Evolutionary conservation across 176 grass and related monocot genomes (phyloP), one percentile per base, ranked within the genome.

Genomic region (Bonia amplexicaulis): DNA sequence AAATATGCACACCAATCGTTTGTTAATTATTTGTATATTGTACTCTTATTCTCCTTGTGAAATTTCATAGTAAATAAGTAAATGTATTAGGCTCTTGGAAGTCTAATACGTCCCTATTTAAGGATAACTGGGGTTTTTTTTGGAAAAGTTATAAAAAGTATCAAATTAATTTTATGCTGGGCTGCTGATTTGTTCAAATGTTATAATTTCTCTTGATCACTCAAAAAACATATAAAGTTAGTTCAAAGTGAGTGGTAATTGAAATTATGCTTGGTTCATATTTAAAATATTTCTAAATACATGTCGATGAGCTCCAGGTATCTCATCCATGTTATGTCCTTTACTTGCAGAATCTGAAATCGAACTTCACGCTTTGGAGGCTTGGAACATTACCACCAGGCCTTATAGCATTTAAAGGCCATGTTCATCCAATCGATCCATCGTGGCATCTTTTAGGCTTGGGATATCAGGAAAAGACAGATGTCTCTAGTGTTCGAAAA

Each of bases 351-450:
- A 95, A 98, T 92, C 85, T 98, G 74, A 95, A 92, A 70, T 98
- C 96, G 78, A 92, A 95, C 70, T 91, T 95, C 73, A 84, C 93
- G 26, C 86, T 98, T 82, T 98, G 96, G 96, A 98, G 92, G 92
- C 93, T 98, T 83, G 96, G 93, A 82, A 98, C 96, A 66, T 94
- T 98, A 78, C 96, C 96, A 77, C 96, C 96, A 16, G 96, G 93
- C 14, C 86, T 98, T 73, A 92, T 95, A 88, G 96, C 96, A 87
- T 98, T 98, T 89, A 93, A 77, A 79, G 96, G 96, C 45, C 88
- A 98, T 65, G 79, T 95, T 84, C 89, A 93, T 87, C 91, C 93
- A 42, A 95, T 98, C 12, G 86, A 98, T 64, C 64, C 91, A 74
- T 95, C 89, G 0, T 98, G 96, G 96, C 96, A 98, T 80, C 79